Base-by-base conservation (phyloP, 176 grass and related monocot genomes). In the Carex parvula region DNA sequence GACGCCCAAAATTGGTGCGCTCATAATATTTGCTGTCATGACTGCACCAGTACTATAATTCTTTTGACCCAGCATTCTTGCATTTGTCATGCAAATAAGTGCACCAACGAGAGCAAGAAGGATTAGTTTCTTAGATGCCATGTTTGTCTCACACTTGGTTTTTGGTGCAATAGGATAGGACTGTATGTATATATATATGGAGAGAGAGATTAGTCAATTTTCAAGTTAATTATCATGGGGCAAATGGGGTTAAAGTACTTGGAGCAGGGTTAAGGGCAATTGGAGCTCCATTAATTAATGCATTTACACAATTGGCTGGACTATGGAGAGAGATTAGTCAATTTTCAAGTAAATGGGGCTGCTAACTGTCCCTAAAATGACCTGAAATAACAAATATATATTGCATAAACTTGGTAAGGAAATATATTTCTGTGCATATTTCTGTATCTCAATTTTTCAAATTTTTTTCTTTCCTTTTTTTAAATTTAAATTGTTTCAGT, bases 281-380 rank as follows among this genome's bases (percentile, higher is more conserved):
- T 35, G 65, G 2, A 35, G 32, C 29, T 69, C 32, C 15, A 69
- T 41, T 69, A 69, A 69, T 59, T 42, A 42, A 63, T 63, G 60
- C 60, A 66, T 33, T 6, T 4, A 66, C 22, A 66, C 64, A 33
- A 66, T 29, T 66, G 64, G 64, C 4, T 66, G 64, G 26, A 66
- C 2, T 22, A 6, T 24, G 29, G 4, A 13, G 26, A 69, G 29
- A 69, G 65, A 41, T 69, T 69, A 37, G 32, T 69, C 65, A 37
- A 35, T 32, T 39, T 39, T 68, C 0, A 69, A 64, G 8, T 69
- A 37, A 41, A 69, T 69, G 32, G 65, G 13, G 5, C 33, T 17
- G 65, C 65, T 69, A 69, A 69, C 65, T 41, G 65, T 69, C 65
- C 65, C 32, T 37, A 69, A 69, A 69, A 69, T 69, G 65, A 69